phyloP scores from a whole-genome alignment of 148 eudicot genomes.

The Mesembryanthemum crystallinum region DNA sequence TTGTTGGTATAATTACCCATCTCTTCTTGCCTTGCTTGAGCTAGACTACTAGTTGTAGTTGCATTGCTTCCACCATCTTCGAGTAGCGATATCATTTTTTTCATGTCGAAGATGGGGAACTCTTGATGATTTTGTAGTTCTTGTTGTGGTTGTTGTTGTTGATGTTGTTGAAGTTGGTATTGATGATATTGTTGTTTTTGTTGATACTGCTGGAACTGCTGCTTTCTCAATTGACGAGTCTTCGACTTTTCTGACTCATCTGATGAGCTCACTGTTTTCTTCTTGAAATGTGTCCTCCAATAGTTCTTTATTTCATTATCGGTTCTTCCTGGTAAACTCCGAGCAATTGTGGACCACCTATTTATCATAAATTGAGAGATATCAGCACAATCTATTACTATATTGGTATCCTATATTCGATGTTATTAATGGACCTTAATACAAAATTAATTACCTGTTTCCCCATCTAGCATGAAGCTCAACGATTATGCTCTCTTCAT shows the following conservation, averaged over 20 bases:
- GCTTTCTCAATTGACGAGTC: conserved; percentile 38
- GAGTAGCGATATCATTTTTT: conserved; percentile 41
- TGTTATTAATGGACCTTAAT: too few relatives aligned
- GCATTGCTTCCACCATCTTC: conserved; percentile 28
- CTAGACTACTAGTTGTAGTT: conserved; percentile 7
- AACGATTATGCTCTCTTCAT: conserved; percentile 56
- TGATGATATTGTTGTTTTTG: conserved; percentile 22
- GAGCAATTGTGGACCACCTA: conserved; percentile 85
- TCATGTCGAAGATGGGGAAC: conserved; percentile 41
- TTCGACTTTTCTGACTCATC: conserved; percentile 34
- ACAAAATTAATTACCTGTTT: conserved; percentile 44
- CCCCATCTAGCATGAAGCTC: conserved; percentile 80
- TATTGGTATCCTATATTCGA: not conserved
- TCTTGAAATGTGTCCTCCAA: conserved; percentile 88
- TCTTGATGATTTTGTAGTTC: conserved; percentile 24
- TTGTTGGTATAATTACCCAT: not conserved
- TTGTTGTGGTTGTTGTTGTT: conserved; percentile 19
- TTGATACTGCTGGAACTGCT: conserved; percentile 46
- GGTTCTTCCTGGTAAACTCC: conserved; percentile 75
- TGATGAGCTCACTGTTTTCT: conserved; percentile 35
- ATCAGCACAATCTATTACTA: not conserved
- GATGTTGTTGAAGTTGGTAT: conserved; percentile 26
- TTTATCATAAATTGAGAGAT: not conserved
- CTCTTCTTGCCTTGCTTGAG: conserved; percentile 34
- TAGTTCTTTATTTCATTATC: conserved; percentile 83